phyloP scores from a whole-genome alignment of 371 early-diverging fungal genomes.

The Paraphysoderma sedebokerense region DNA sequence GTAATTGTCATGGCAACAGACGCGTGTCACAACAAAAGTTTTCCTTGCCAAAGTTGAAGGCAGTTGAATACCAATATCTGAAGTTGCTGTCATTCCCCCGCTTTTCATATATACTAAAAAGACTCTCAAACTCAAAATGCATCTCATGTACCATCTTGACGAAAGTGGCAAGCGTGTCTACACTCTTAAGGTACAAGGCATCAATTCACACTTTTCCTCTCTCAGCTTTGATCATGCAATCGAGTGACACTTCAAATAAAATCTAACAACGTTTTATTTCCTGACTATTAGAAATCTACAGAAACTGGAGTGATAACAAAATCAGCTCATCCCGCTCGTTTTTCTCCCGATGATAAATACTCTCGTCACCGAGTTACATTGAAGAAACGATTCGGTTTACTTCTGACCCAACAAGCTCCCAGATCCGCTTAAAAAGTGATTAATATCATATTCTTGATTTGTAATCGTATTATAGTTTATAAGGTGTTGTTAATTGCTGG shows the following conservation, averaged over 20 bases:
- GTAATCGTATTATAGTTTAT: too few relatives aligned
- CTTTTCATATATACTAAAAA: not conserved
- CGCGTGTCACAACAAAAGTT: not conserved
- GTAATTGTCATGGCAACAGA: not conserved
- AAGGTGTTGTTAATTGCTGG: too few relatives aligned
- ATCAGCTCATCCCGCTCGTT: conserved; percentile 93
- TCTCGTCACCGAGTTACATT: conserved; percentile 94
- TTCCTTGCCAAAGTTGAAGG: not conserved
- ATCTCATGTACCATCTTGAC: conserved; percentile 82
- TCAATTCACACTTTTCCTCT: not conserved
- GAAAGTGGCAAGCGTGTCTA: conserved; percentile 77
- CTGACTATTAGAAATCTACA: conserved; percentile 51
- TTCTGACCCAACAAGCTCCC: too few relatives aligned
- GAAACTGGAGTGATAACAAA: conserved; percentile 64
- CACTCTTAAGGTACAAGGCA: conserved; percentile 72
- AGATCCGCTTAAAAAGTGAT: too few relatives aligned
- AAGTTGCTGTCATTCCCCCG: not conserved
- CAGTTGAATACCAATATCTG: not conserved
- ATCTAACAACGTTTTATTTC: not conserved
- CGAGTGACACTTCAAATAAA: not conserved
- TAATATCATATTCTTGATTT: too few relatives aligned
- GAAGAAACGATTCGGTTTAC: conserved; percentile 82
- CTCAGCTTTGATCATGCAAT: not conserved
- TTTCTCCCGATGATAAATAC: conserved; percentile 97
- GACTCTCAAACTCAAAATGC: conserved; percentile 42